Percentiles rank a stretch among this genome's conserved stretches.
Evolutionary conservation across 2,329 filamentous ascomycete genomes (phyloP).

Genomic region (Chlorencoelia australis): DNA sequence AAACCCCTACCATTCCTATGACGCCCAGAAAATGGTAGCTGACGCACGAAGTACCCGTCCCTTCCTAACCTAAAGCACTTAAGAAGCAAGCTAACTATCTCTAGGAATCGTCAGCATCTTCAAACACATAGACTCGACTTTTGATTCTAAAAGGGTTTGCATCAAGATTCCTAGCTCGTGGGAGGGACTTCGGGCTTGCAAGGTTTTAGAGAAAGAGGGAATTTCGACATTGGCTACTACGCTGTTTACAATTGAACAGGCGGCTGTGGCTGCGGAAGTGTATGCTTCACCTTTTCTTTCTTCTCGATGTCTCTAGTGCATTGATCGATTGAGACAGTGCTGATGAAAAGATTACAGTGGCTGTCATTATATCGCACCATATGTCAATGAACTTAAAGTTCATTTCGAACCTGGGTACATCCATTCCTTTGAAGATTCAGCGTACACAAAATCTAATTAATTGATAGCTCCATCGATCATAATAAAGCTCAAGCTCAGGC

Average conservation of each 20-base stretch:
- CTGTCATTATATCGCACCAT: slow-evolving; percentile 55
- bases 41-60: slow-evolving; percentile 38
- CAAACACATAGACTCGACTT: slow-evolving; percentile 32
- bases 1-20: slow-evolving; percentile 46
- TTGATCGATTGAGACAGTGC: no score
- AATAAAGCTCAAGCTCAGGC: slow-evolving; percentile 29
- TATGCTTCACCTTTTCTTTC: no score
- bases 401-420: slow-evolving; percentile 43
- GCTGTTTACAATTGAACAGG: slow-evolving; percentile 52
- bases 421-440: not conserved
- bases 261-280: slow-evolving; percentile 45
- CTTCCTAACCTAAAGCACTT: no score
- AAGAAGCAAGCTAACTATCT: not conserved
- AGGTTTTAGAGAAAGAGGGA: slow-evolving; percentile 39
- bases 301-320: no score
- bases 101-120: slow-evolving; percentile 42
- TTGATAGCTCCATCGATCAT: slow-evolving; percentile 35
- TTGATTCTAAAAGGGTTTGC: slow-evolving; percentile 40
- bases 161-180: slow-evolving; percentile 56
- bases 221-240: slow-evolving; percentile 53
- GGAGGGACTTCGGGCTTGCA: slow-evolving; percentile 52
- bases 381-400: slow-evolving; percentile 55
- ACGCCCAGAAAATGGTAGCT: slow-evolving; percentile 36
- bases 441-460: not conserved
- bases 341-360: no score